phyloP scores from a whole-genome alignment of 768 basidiomycete genomes.

The Sarcodon aspratus region DNA sequence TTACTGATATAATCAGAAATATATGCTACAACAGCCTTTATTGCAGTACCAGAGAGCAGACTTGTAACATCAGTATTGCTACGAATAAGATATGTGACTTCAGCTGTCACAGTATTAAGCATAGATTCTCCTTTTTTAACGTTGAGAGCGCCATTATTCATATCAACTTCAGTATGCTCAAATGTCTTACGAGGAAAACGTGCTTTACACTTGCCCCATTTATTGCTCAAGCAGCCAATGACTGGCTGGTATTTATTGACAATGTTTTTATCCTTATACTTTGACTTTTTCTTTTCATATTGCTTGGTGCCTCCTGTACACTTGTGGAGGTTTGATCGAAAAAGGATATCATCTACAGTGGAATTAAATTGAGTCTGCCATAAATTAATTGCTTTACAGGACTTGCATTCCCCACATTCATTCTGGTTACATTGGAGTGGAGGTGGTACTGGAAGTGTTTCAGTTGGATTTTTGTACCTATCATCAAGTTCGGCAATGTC shows the following conservation, averaged over 20 bases:
- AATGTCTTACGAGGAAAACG: too few species aligned
- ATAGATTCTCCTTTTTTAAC: neutral
- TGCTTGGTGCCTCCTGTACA: too few species aligned
- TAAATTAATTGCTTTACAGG: too few species aligned
- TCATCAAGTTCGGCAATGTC: neutral
- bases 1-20: slow-evolving; percentile 41
- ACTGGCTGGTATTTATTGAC: neutral
- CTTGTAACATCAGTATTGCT: slow-evolving; percentile 40
- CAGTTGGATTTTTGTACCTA: neutral
- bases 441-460: neutral
- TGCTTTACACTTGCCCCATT: neutral
- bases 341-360: too few species aligned
- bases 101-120: neutral
- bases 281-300: too few species aligned
- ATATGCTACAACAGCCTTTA: slow-evolving; percentile 33
- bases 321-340: too few species aligned
- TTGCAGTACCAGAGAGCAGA: slow-evolving; percentile 26
- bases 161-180: neutral
- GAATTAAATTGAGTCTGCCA: too few species aligned
- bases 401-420: too few species aligned
- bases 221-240: neutral
- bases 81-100: slow-evolving; percentile 10
- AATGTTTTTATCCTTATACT: neutral
- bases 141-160: neutral
- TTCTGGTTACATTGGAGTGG: neutral